Evolutionary conservation across 2,329 filamentous ascomycete genomes (phyloP).

Genomic region (Fusarium sp.): DNA sequence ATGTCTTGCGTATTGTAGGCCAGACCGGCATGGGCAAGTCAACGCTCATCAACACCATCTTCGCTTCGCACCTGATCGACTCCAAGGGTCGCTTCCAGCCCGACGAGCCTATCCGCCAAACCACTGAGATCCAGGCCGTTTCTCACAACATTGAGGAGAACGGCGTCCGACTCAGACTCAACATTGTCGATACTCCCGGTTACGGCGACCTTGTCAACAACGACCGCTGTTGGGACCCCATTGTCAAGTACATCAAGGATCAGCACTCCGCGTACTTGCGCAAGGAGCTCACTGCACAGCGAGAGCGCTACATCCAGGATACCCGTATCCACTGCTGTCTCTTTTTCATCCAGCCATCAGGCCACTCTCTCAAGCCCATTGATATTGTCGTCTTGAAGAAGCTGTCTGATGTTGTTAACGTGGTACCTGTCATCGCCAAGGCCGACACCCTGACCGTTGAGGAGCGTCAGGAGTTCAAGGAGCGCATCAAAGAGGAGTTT

Average conservation of each 20-base stretch:
- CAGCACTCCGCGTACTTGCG: conserved; percentile 99
- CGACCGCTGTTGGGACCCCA: conserved; percentile 99
- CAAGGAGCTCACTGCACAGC: conserved; percentile 98
- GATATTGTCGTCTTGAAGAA: conserved; percentile 99
- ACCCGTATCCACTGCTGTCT: conserved; percentile 99
- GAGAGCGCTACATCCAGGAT: conserved; percentile 98
- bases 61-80: conserved; percentile 98
- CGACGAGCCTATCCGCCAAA: conserved; percentile 91
- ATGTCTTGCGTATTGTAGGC: conserved; percentile 61
- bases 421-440: conserved; percentile 98
- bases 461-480: conserved; percentile 96
- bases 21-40: conserved; percentile 99
- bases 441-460: conserved; percentile 95
- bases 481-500: conserved; percentile 99
- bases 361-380: conserved; percentile 98
- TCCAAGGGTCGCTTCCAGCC: conserved; percentile 95
- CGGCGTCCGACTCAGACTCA: conserved; percentile 93
- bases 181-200: conserved; percentile 98
- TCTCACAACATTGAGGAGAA: conserved; percentile 99
- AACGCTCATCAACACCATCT: conserved; percentile 99
- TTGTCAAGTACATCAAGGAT: conserved; percentile 99
- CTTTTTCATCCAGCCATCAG: conserved; percentile 99
- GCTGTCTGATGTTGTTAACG: conserved; percentile 98
- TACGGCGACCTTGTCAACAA: conserved; percentile 99
- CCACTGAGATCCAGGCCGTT: conserved; percentile 97